Conservation (phyloP, 805 yeast species). For the Saccharomycopsis synnaedendra region DNA sequence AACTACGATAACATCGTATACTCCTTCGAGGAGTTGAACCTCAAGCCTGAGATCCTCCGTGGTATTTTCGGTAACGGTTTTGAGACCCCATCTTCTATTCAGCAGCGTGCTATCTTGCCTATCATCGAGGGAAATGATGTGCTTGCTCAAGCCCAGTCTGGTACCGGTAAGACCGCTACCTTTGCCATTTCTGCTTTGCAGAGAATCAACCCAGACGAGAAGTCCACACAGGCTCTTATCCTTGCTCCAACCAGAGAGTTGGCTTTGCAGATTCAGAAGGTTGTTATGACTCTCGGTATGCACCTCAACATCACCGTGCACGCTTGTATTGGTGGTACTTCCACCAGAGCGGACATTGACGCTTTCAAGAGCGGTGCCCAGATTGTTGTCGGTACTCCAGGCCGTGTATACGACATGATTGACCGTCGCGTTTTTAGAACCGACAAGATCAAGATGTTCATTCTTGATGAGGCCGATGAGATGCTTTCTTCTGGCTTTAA, state of each 20-base stretch:
- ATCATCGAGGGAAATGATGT: slow-evolving; percentile 91
- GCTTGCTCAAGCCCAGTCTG: slow-evolving; percentile 97
- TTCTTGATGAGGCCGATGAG: slow-evolving; percentile 97
- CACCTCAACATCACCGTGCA: slow-evolving; percentile 79
- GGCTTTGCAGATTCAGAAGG: slow-evolving; percentile 87
- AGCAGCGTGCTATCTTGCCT: slow-evolving; percentile 93
- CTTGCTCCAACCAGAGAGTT: slow-evolving; percentile 94
- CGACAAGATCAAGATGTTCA: slow-evolving; percentile 72
- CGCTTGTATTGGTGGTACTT: slow-evolving; percentile 92
- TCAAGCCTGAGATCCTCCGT: slow-evolving; percentile 49
- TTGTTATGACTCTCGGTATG: slow-evolving; percentile 76
- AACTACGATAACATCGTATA: slow-evolving; percentile 31
- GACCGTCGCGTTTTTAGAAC: slow-evolving; percentile 69
- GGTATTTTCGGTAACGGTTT: slow-evolving; percentile 81
- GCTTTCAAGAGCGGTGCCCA: slow-evolving; percentile 70
- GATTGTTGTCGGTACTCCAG: slow-evolving; percentile 95
- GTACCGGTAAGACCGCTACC: slow-evolving; percentile 99
- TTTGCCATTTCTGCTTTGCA: slow-evolving; percentile 91
- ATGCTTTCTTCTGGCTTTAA: slow-evolving; percentile 86
- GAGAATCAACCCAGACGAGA: slow-evolving; percentile 60
- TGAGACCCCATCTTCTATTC: slow-evolving; percentile 95
- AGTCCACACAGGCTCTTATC: slow-evolving; percentile 80
- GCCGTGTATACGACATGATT: slow-evolving; percentile 86
- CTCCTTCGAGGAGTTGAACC: slow-evolving; percentile 69
- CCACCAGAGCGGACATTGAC: slow-evolving; percentile 70